Evolutionary conservation across 108 stramenopile genomes (phyloP), one percentile per base, ranked within the genome.

Genomic region (Thalassiosira profunda): DNA sequence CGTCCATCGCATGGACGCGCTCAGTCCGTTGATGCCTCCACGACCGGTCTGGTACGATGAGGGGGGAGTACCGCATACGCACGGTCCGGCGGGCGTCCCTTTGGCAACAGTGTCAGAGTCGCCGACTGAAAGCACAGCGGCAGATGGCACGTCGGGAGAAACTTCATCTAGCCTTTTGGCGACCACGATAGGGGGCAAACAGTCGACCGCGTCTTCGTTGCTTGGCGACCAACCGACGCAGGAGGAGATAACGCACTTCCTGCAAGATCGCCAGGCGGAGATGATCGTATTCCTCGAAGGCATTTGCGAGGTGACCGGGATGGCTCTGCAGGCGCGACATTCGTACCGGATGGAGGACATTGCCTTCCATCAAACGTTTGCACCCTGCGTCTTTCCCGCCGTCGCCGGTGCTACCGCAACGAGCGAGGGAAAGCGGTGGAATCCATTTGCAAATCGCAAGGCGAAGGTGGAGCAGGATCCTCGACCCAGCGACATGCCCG

Each of bases 211-310:
- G 3, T 15, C 34, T 30, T 20, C 24, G 15, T 24, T 2, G 28
- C 38, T 17, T 15, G 36, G 63, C 29, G 26, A 17, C 37, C 34
- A 52, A 58, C 71, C 80, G 35, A 68, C 86, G 43, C 52, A 81
- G 30, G 70, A 79, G 48, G 86, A 87, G 37, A 83, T 84, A 33
- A 63, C 83, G 0, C 43, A 67, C 17, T 98, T 89, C 89, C 66
- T 87, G 21, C 52, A 71, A 6, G 98, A 99, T 60, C 77, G 97
- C 23, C 83, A 93, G 20, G 76, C 91, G 7, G 98, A 99, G 76
- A 74, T 99, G 58, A 88, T 99, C 9, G 94, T 96, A 5, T 81
- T 96, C 43, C 87, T 98, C n/a, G 98, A 99, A 69, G 98, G 98
- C 26, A 94, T 86, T 21, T 97, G 96, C 64, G 91, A 90, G 58